A percentile compares a stretch with the other conserved stretches of the same genome.
These are phyloP conservation scores for Trichophyton verrucosum DNA, from an alignment of 2,329 filamentous ascomycete species.

Conservation along the genomic window DNA sequence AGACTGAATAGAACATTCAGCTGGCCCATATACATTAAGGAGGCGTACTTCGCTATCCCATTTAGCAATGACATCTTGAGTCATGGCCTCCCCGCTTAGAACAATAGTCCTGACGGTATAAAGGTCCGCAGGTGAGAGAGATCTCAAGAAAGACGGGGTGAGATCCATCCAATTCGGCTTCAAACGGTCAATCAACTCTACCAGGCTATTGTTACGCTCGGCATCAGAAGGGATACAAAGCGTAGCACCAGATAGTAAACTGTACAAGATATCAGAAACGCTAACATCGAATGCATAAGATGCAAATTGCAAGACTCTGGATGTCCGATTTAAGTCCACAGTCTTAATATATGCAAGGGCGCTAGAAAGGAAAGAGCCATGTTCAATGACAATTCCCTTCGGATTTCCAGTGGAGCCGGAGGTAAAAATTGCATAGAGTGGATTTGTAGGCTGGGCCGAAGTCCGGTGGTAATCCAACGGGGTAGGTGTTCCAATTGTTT, in stretches of 20 bases:
- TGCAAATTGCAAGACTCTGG: slow-evolving; percentile 62
- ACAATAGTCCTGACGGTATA: slow-evolving; percentile 27
- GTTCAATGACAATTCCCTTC: slow-evolving; percentile 51
- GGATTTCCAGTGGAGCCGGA: slow-evolving; percentile 43
- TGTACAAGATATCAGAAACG: slow-evolving; percentile 66
- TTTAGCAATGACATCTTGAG: slow-evolving; percentile 14
- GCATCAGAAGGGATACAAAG: slow-evolving; percentile 33
- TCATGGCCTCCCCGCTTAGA: slow-evolving; percentile 19
- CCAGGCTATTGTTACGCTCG: slow-evolving; percentile 30
- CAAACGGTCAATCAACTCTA: neutral
- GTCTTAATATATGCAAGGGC: slow-evolving; percentile 37
- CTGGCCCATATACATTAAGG: slow-evolving; percentile 25
- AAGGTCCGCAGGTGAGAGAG: slow-evolving; percentile 26
- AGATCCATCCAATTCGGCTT: slow-evolving; percentile 39
- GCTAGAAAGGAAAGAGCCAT: slow-evolving; percentile 21
- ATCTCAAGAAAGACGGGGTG: slow-evolving; percentile 42
- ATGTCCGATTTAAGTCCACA: slow-evolving; percentile 34
- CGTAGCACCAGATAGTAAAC: slow-evolving; percentile 25
- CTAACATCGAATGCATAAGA: slow-evolving; percentile 82
- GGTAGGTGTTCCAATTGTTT: neutral
- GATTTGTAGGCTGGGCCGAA: neutral
- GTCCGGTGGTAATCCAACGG: neutral
- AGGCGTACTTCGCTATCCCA: slow-evolving; percentile 24
- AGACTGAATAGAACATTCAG: slow-evolving; percentile 8
- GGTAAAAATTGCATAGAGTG: slow-evolving; percentile 48